Evolutionary conservation across 805 yeast species (phyloP).

Genomic region (Saccharomycopsis malanga): DNA sequence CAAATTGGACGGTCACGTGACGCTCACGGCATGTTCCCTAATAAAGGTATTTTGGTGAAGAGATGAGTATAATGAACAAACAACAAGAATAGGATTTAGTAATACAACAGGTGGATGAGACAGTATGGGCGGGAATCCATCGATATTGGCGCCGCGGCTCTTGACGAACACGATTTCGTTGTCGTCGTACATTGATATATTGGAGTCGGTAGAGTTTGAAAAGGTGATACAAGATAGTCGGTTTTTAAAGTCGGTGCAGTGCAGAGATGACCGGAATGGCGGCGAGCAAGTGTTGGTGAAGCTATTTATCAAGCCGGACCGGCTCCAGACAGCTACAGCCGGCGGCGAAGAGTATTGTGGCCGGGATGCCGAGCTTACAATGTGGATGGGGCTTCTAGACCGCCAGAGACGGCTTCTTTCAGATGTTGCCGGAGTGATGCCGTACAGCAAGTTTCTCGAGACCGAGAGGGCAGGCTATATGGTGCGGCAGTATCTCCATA

Average conservation of each 20-base stretch:
- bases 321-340: background rate
- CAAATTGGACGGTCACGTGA: too few relatives aligned
- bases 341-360: background rate
- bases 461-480: slow-evolving; percentile 90
- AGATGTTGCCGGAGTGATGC: slow-evolving; percentile 55
- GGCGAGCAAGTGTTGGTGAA: slow-evolving; percentile 13
- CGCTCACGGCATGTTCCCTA: too few relatives aligned
- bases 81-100: too few relatives aligned
- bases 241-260: slow-evolving; percentile 20
- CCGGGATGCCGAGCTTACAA: slow-evolving; percentile 8
- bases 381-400: slow-evolving; percentile 28
- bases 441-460: slow-evolving; percentile 69
- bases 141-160: slow-evolving; percentile 17
- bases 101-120: too few relatives aligned
- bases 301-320: slow-evolving; percentile 19
- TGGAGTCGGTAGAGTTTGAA: slow-evolving; percentile 12
- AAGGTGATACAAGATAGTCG: slow-evolving; percentile 15
- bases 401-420: slow-evolving; percentile 27
- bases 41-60: too few relatives aligned
- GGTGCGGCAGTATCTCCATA: slow-evolving; percentile 71
- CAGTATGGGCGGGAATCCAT: slow-evolving; percentile 19
- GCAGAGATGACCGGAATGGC: slow-evolving; percentile 2
- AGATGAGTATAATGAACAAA: too few relatives aligned
- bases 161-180: slow-evolving; percentile 15
- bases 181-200: slow-evolving; percentile 20